Base-by-base conservation (phyloP, 805 yeast species). In the Limtongia smithiae region DNA sequence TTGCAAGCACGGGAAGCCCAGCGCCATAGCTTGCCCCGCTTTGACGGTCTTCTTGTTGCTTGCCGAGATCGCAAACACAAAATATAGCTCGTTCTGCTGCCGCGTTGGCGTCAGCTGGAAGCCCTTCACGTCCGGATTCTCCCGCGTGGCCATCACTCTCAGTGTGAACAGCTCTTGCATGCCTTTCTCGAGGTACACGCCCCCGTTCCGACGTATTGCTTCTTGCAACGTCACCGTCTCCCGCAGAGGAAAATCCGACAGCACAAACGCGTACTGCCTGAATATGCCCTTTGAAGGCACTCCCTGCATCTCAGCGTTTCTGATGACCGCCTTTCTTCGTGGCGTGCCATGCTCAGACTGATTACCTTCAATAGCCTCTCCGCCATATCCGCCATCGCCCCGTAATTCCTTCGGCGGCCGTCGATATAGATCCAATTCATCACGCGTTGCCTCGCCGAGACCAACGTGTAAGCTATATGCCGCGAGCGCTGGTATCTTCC, bases 1-100 rank as follows among this genome's bases (percentile, higher is more conserved):
- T 9, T 48, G 15, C 15, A 59, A 17, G 32, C 62, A 56, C n/a
- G 62, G 62, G 44, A 46, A 44, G 22, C 60, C 60, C 18, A 59
- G 41, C 12, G 60, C 54, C 12, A 49, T 31, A 18, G 60, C 60
- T 14, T 55, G 53, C 43, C 44, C 30, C 15, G 49, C 51, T 43
- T 59, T 59, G 24, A 35, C 24, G 30, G 45, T 41, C 34, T 50
- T 45, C 18, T 48, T 37, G 21, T 24, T 20, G 22, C 18, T n/a
- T 36, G 31, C 48, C 8, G 62, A 11, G 8, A 51, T n/a, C 4
- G 31, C 30, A 12, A 46, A 28, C 22, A 59, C 50, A 15, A 47
- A 51, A 14, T 40, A 49, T 44, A 59, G 52, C 2, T 30, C 30
- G 11, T 51, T 21, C 17, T 41, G 3, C 35, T 40, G 18, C 28